Percentiles rank a stretch among this genome's conserved stretches.
Conservation (phyloP, 2,329 filamentous ascomycete genomes). For the Corinectria fuckeliana region DNA sequence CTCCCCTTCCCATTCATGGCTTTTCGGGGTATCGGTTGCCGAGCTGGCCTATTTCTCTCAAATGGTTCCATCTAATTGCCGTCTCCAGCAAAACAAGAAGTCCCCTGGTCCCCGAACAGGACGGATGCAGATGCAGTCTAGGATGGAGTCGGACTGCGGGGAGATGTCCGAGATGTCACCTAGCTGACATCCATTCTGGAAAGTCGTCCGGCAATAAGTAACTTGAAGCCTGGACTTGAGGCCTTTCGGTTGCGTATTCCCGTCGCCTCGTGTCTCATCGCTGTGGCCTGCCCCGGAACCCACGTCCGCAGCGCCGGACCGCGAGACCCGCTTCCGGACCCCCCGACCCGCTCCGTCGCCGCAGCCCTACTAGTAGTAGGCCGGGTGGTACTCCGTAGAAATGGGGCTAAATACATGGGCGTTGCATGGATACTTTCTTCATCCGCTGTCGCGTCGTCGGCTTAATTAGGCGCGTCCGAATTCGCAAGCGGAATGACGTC, state of each 20-base stretch:
- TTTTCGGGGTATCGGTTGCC: not conserved
- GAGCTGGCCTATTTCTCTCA: not conserved
- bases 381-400: not conserved
- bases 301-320: not conserved
- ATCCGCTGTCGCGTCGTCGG: not conserved
- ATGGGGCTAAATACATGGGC: constrained; percentile 9
- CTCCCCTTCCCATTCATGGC: not conserved
- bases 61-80: not conserved
- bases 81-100: not conserved
- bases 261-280: not conserved
- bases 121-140: constrained; percentile 3
- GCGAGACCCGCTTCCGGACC: constrained; percentile 6
- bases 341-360: constrained; percentile 7
- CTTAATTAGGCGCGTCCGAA: not conserved
- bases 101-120: not conserved
- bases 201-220: not conserved
- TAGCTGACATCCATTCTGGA: not conserved
- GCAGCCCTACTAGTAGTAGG: not conserved
- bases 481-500: not conserved
- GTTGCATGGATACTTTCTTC: not conserved
- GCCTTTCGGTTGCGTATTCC: no score
- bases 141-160: not conserved
- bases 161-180: not conserved
- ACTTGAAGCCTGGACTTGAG: no score
- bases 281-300: not conserved